Evolutionary conservation across 352 stramenopile species (phyloP).

Genomic region (Phytopythium helicoides): DNA sequence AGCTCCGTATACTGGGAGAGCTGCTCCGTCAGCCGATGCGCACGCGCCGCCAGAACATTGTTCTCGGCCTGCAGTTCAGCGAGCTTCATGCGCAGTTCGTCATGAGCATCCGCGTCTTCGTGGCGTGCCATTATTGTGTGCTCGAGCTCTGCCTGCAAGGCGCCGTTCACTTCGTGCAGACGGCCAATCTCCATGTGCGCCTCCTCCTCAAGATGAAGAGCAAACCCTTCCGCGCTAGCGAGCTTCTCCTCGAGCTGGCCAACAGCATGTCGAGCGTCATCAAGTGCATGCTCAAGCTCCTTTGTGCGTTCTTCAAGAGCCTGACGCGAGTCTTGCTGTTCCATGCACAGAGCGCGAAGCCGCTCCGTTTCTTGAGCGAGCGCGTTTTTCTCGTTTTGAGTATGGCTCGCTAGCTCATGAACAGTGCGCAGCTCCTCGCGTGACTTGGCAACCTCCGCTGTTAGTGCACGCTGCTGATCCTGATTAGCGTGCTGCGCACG

Average conservation of each 20-base stretch:
- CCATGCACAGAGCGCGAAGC: constrained; percentile 11
- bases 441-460: constrained; percentile 16
- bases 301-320: constrained; percentile 44
- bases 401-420: constrained; percentile 21
- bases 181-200: constrained; percentile 59
- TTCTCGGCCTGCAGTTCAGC: constrained; percentile 83
- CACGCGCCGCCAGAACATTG: constrained; percentile 76
- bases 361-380: constrained; percentile 35
- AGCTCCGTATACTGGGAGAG: constrained; percentile 84
- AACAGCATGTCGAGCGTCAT: constrained; percentile 59
- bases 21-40: constrained; percentile 76
- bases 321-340: constrained; percentile 36
- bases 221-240: constrained; percentile 49
- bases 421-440: constrained; percentile 25
- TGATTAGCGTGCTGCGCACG: not conserved
- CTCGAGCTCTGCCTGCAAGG: constrained; percentile 65
- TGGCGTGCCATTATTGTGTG: constrained; percentile 54
- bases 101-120: constrained; percentile 62
- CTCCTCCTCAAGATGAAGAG: constrained; percentile 63
- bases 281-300: constrained; percentile 53
- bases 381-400: constrained; percentile 36
- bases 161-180: constrained; percentile 55
- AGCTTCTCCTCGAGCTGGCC: constrained; percentile 75
- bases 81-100: constrained; percentile 68
- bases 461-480: constrained; percentile 2